These are phyloP conservation scores for Platanthera zijinensis DNA, from an alignment of 106 monocot species.

Conservation along the genomic window DNA sequence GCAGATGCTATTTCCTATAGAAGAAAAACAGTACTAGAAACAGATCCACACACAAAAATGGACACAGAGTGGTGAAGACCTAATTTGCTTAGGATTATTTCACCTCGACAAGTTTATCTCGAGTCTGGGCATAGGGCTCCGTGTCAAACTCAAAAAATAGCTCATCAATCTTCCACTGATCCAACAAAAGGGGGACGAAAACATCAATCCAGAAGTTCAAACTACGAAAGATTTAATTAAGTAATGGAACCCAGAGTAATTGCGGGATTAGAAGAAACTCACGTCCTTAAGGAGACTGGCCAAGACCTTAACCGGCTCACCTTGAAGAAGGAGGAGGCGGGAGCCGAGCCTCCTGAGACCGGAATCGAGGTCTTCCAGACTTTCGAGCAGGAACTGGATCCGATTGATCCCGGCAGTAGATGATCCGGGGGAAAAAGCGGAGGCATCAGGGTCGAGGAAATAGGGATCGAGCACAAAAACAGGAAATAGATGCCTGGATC, in stretches of 20 bases:
- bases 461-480: conserved; percentile 87
- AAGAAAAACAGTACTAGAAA: background rate
- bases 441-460: conserved; percentile 61
- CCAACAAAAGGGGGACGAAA: background rate
- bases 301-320: conserved; percentile 44
- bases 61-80: background rate
- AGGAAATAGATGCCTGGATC: conserved; percentile 45
- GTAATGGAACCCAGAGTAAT: background rate
- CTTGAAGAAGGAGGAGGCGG: conserved; percentile 59
- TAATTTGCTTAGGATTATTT: background rate
- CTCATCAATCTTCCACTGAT: conserved; percentile 71
- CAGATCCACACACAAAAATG: background rate
- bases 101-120: conserved; percentile 55
- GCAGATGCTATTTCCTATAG: conserved; percentile 54
- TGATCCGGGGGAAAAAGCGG: conserved; percentile 65
- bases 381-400: conserved; percentile 76
- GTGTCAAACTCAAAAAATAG: conserved; percentile 80
- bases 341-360: conserved; percentile 62
- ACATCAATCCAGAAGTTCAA: background rate
- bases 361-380: conserved; percentile 64
- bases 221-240: background rate
- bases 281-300: conserved; percentile 48
- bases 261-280: background rate
- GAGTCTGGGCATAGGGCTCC: conserved; percentile 52
- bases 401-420: conserved; percentile 53